These are phyloP conservation scores for Akanthomyces dipterigenus DNA, from an alignment of 2,329 filamentous ascomycete genomes.

Conservation along the genomic window DNA sequence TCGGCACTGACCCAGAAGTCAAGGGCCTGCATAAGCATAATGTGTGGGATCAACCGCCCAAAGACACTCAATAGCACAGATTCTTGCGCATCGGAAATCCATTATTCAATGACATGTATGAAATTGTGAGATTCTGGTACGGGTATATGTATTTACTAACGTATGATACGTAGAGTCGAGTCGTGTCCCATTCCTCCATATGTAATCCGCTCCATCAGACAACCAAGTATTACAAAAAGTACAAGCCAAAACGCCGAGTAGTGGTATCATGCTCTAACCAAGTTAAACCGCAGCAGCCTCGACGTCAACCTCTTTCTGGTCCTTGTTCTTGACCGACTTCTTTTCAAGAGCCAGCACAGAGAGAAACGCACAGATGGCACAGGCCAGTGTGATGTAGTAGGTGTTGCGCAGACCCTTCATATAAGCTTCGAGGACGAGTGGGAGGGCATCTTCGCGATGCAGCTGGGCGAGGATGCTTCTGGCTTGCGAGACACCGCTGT, in stretches of 20 bases:
- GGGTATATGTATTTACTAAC: background rate
- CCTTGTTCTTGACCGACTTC: constrained; percentile 46
- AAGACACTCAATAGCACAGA: constrained; percentile 30
- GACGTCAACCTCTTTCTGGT: constrained; percentile 21
- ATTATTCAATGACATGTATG: background rate
- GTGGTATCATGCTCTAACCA: background rate
- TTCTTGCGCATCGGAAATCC: too few species aligned
- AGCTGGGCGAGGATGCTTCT: constrained; percentile 35
- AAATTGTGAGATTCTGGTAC: too few species aligned
- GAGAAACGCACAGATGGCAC: constrained; percentile 39
- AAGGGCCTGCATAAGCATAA: constrained; percentile 12
- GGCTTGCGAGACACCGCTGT: constrained; percentile 47
- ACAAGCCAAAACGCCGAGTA: background rate
- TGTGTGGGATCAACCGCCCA: constrained; percentile 34
- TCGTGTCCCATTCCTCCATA: background rate
- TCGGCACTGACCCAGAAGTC: constrained; percentile 35
- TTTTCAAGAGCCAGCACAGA: constrained; percentile 39
- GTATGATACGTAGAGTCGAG: background rate
- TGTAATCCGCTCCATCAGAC: background rate
- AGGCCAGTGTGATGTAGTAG: constrained; percentile 46
- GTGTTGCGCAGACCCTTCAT: constrained; percentile 42
- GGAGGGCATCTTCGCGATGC: constrained; percentile 33
- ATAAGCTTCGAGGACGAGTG: constrained; percentile 41
- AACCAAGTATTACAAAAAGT: background rate
- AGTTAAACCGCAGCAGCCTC: constrained; percentile 19